Evolutionary conservation across 1,284 basidiomycete genomes (phyloP), one percentile per base, ranked within the genome.

Genomic region (Cryptococcus sp.): DNA sequence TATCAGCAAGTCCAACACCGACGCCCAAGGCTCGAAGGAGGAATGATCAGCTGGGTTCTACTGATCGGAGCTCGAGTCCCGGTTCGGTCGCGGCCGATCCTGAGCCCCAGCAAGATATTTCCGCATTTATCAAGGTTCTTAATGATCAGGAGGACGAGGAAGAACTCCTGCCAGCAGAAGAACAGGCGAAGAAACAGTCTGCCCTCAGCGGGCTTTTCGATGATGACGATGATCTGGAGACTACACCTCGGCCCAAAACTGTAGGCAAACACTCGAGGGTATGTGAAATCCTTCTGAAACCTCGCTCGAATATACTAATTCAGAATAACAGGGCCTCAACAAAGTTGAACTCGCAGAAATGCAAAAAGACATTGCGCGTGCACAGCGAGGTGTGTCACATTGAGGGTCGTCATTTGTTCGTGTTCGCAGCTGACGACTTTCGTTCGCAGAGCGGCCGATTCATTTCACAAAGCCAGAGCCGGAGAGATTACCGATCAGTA

Each of bases 321-420:
- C 38, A 5, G 39, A 25, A 5, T n/a, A 1, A 0, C 29, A 73
- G 70, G 59, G 65, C 13, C 57, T 70, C 8, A 72, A 61, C 52
- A 69, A 70, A 57, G 57, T 55, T n/a, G 72, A 76, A 15, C 45
- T 37, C 17, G 52, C 63, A 41, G 37, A 54, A 17, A 64, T 70
- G 59, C 54, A 62, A 7, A 64, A 61, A 17, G 74, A 74, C 39
- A 62, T 73, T 23, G 68, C 67, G 3, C 52, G 65, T 16, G 68
- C 65, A 1, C 40, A 63, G 6, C 54, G 70, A 58, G 63, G 71
- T 73, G 23, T 15, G 68, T 62, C 23, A 34, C 29, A 39, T 45
- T 8, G n/a, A 23, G 17, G 5, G 15, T 45, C n/a, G 26, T 38
- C 11, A 34, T 34, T 34, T 29, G 5, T 29, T 44, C 6, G 34